Percentiles rank a stretch among this genome's conserved stretches.
These are phyloP conservation scores for Phytophthora aleatoria DNA, from an alignment of 352 stramenopile species.

Conservation along the genomic window DNA sequence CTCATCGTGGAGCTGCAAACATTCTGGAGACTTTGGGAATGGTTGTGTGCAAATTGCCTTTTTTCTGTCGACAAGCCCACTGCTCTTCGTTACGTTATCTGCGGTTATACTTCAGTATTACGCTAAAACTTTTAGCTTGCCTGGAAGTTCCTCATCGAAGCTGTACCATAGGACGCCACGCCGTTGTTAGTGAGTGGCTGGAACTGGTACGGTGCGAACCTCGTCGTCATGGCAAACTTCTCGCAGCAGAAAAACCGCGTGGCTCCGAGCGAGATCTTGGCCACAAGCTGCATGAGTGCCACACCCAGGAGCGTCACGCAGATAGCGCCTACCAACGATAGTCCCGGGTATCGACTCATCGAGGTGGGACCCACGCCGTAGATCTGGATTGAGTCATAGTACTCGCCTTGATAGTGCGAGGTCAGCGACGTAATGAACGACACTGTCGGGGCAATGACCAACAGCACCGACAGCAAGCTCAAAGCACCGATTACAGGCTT, in stretches of 20 bases:
- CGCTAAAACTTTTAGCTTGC: not conserved
- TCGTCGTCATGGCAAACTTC: constrained; percentile 33
- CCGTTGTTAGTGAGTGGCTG: constrained; percentile 10
- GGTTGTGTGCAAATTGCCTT: constrained; percentile 14
- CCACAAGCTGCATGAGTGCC: constrained; percentile 55
- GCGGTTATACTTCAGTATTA: not conserved
- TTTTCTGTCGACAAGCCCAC: not conserved
- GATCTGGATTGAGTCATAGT: constrained; percentile 27
- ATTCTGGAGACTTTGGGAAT: constrained; percentile 15
- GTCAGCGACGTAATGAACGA: constrained; percentile 35
- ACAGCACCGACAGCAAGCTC: constrained; percentile 36
- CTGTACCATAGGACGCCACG: constrained; percentile 31
- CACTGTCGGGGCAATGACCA: constrained; percentile 38
- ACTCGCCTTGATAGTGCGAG: constrained; percentile 8
- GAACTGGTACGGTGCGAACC: constrained; percentile 16
- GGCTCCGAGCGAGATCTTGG: constrained; percentile 42
- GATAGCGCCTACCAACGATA: constrained; percentile 32
- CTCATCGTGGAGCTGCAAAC: not conserved
- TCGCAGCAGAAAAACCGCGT: constrained; percentile 63
- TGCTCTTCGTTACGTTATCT: not conserved
- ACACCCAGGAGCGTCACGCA: constrained; percentile 53
- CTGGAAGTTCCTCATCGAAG: constrained; percentile 7
- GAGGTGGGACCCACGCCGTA: constrained; percentile 25
- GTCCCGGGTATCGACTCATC: constrained; percentile 23
- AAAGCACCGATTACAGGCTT: constrained; percentile 57